These are phyloP conservation scores for Xylariaceae sp. DNA, from an alignment of 2,329 filamentous ascomycete species.

Conservation along the genomic window DNA sequence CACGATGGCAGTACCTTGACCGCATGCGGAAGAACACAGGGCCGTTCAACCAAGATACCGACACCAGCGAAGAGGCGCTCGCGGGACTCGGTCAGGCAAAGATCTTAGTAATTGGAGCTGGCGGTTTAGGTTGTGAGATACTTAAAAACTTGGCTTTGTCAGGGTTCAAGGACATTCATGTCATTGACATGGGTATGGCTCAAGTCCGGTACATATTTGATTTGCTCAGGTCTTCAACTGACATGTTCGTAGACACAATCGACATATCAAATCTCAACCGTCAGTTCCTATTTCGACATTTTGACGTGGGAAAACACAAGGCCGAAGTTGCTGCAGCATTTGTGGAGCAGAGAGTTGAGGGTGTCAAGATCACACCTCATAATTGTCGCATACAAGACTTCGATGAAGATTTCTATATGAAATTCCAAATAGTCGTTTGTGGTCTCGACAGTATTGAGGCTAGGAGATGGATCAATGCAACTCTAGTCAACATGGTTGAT, in stretches of 20 bases:
- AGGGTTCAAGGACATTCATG: slow-evolving; percentile 94
- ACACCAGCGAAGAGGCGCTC: slow-evolving; percentile 50
- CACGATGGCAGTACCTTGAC: slow-evolving; percentile 75
- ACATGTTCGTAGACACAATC: slow-evolving; percentile 70
- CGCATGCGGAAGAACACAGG: slow-evolving; percentile 73
- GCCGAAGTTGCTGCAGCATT: slow-evolving; percentile 90
- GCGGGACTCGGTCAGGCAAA: slow-evolving; percentile 66
- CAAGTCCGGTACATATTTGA: too few relatives aligned
- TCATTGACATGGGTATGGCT: slow-evolving; percentile 87
- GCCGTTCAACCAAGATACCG: slow-evolving; percentile 72
- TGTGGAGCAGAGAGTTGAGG: slow-evolving; percentile 83
- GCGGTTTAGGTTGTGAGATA: slow-evolving; percentile 92
- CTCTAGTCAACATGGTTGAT: slow-evolving; percentile 86
- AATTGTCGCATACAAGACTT: slow-evolving; percentile 97
- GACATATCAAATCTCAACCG: slow-evolving; percentile 98
- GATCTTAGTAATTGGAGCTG: slow-evolving; percentile 80
- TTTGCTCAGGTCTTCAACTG: too few relatives aligned
- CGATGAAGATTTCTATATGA: slow-evolving; percentile 93
- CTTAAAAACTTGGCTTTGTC: slow-evolving; percentile 94
- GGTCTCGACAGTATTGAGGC: slow-evolving; percentile 97
- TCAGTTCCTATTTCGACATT: slow-evolving; percentile 90
- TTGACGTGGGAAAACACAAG: slow-evolving; percentile 90
- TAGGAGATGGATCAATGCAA: slow-evolving; percentile 97
- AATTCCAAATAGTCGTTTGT: slow-evolving; percentile 91
- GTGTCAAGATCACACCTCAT: slow-evolving; percentile 89